Conservation (phyloP, 2,329 filamentous ascomycete genomes). For the Nothophaeocryptopus gaeumannii region DNA sequence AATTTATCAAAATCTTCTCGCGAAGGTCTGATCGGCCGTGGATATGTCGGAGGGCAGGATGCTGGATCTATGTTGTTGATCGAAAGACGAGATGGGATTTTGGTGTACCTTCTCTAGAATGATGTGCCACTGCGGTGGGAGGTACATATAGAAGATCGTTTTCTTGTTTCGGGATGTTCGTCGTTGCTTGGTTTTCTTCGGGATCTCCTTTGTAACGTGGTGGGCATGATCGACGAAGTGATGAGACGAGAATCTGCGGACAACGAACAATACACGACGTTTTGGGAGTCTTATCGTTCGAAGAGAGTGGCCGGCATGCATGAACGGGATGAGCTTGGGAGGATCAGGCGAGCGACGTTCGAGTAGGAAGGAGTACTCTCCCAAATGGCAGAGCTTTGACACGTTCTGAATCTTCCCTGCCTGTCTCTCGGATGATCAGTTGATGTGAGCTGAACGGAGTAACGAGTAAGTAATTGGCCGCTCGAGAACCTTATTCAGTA, state of each 20-base stretch:
- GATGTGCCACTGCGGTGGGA: conserved; percentile 10
- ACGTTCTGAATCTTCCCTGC: conserved; percentile 10
- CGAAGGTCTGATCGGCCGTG: conserved; percentile 8
- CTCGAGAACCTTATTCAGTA: too few species aligned
- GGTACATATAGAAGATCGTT: conserved; percentile 3
- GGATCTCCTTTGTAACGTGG: conserved; percentile 15
- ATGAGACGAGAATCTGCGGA: conserved; percentile 9
- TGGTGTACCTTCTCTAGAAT: conserved; percentile 1
- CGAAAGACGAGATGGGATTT: conserved; percentile 7
- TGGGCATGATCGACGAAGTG: conserved; percentile 13
- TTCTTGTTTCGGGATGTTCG: conserved; percentile 13
- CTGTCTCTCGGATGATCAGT: not conserved
- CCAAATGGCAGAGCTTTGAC: conserved; percentile 16
- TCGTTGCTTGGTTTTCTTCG: conserved; percentile 12
- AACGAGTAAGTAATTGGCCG: too few species aligned
- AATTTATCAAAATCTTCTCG: not conserved
- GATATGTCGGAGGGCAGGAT: conserved; percentile 7
- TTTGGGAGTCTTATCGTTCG: conserved; percentile 11
- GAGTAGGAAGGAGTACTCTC: conserved; percentile 9
- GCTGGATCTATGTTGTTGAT: conserved; percentile 9
- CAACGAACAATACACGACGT: conserved; percentile 1
- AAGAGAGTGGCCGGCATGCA: conserved; percentile 4
- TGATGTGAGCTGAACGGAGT: too few species aligned
- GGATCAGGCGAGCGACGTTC: not conserved
- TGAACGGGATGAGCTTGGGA: conserved; percentile 3